phyloP scores from a whole-genome alignment of 2,329 filamentous ascomycete genomes.

The Ceratocystis ficicola region DNA sequence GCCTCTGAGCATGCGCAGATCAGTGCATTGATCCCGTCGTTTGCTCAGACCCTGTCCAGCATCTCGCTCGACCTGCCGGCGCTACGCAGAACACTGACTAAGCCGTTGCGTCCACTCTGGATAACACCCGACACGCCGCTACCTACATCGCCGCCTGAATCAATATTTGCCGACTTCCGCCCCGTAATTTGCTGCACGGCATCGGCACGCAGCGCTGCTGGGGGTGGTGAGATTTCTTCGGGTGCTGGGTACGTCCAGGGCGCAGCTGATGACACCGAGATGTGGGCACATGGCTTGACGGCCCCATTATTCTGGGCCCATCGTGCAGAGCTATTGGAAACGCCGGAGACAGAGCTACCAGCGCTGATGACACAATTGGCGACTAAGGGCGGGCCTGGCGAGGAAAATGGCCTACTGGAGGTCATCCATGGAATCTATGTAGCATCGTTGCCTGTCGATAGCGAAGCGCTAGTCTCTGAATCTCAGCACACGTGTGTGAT shows the following conservation, averaged over 20 bases:
- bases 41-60: slow-evolving; percentile 36
- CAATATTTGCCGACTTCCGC: slow-evolving; percentile 47
- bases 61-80: slow-evolving; percentile 48
- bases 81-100: slow-evolving; percentile 46
- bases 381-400: slow-evolving; percentile 24
- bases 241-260: slow-evolving; percentile 77
- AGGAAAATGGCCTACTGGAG: slow-evolving; percentile 19
- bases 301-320: slow-evolving; percentile 70
- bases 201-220: slow-evolving; percentile 56
- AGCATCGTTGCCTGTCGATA: slow-evolving; percentile 28
- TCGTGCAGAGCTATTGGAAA: slow-evolving; percentile 44
- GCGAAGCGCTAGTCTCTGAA: slow-evolving; percentile 21
- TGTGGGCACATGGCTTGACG: slow-evolving; percentile 75
- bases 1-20: slow-evolving; percentile 73
- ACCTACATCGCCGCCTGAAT: slow-evolving; percentile 24
- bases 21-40: slow-evolving; percentile 45
- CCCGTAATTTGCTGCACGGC: slow-evolving; percentile 77
- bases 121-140: slow-evolving; percentile 55
- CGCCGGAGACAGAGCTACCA: slow-evolving; percentile 52
- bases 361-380: slow-evolving; percentile 36
- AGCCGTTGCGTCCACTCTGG: slow-evolving; percentile 70
- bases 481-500: slow-evolving; percentile 32
- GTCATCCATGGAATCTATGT: slow-evolving; percentile 33
- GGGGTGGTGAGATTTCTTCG: slow-evolving; percentile 43
- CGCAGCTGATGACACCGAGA: slow-evolving; percentile 87